phyloP scores from a whole-genome alignment of 2,329 filamentous ascomycete genomes.

The Escovopsis sp. region DNA sequence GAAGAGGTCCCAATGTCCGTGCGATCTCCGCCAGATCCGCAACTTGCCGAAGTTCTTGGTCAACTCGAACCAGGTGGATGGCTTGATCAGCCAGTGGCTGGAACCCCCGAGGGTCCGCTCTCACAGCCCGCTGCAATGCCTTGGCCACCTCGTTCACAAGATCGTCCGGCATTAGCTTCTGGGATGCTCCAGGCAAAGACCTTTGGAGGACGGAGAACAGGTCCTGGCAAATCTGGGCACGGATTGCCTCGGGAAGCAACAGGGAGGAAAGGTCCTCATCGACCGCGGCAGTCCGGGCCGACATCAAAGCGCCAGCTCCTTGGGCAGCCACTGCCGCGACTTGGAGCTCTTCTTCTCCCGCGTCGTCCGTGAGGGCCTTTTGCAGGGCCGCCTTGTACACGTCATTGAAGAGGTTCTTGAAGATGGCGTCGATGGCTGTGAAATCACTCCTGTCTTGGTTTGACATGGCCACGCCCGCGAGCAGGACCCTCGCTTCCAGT shows the following conservation, averaged over 20 bases:
- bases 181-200: slow-evolving; percentile 9
- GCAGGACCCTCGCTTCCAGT: slow-evolving; percentile 29
- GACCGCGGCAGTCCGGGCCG: no score
- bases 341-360: slow-evolving; percentile 24
- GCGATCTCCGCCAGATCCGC: slow-evolving; percentile 15
- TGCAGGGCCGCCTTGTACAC: slow-evolving; percentile 26
- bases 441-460: slow-evolving; percentile 24
- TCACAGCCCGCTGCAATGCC: slow-evolving; percentile 25
- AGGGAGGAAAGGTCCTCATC: slow-evolving; percentile 4
- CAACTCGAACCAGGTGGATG: slow-evolving; percentile 13
- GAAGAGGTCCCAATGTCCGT: slow-evolving; percentile 24
- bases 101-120: slow-evolving; percentile 22
- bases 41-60: slow-evolving; percentile 8
- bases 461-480: slow-evolving; percentile 20
- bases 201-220: slow-evolving; percentile 18
- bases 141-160: slow-evolving; percentile 27
- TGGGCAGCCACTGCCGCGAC: slow-evolving; percentile 29
- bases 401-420: slow-evolving; percentile 28
- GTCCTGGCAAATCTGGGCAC: slow-evolving; percentile 23
- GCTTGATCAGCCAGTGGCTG: slow-evolving; percentile 17
- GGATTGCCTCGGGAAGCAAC: slow-evolving; percentile 20
- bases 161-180: slow-evolving; percentile 16
- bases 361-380: slow-evolving; percentile 12
- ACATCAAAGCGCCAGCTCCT: slow-evolving; percentile 29
- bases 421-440: slow-evolving; percentile 19